phyloP scores from a whole-genome alignment of 2,329 filamentous ascomycete genomes.

The Monosporascus sp. region DNA sequence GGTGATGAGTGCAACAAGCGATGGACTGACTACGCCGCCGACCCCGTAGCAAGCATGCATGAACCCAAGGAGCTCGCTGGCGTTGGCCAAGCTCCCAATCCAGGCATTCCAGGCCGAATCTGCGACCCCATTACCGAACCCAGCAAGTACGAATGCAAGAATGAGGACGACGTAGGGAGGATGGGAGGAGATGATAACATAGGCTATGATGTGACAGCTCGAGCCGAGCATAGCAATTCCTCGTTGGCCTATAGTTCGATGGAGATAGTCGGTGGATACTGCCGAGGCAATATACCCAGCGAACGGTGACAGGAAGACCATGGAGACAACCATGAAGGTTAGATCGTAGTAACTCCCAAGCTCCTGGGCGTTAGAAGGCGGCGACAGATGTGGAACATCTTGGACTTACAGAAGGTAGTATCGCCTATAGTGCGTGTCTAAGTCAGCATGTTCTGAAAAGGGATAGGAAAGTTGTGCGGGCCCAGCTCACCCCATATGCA shows the following conservation, averaged over 20 bases:
- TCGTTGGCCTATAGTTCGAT: constrained; percentile 51
- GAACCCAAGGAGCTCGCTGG: constrained; percentile 66
- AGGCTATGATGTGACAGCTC: constrained; percentile 57
- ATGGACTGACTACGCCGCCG: constrained; percentile 63
- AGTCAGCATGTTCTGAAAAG: background rate
- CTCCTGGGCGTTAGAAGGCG: constrained; percentile 19
- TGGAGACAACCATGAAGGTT: constrained; percentile 41
- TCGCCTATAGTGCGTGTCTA: constrained; percentile 27
- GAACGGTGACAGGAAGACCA: constrained; percentile 43
- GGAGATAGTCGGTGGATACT: constrained; percentile 38
- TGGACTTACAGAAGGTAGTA: constrained; percentile 45
- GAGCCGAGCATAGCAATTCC: constrained; percentile 61
- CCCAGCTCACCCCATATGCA: constrained; percentile 47
- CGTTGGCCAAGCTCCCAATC: constrained; percentile 61
- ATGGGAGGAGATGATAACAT: constrained; percentile 58
- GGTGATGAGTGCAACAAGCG: constrained; percentile 67
- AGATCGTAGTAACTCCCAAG: constrained; percentile 42
- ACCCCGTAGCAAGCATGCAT: constrained; percentile 65
- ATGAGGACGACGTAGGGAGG: constrained; percentile 65
- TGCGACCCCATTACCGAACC: constrained; percentile 64
- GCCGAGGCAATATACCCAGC: constrained; percentile 41
- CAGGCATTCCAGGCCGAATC: constrained; percentile 53
- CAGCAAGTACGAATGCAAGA: constrained; percentile 60
- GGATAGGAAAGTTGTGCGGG: background rate
- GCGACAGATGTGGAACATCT: background rate